Evolutionary conservation across 2,329 filamentous ascomycete genomes (phyloP).

Genomic region (Aureobasidium vineae): DNA sequence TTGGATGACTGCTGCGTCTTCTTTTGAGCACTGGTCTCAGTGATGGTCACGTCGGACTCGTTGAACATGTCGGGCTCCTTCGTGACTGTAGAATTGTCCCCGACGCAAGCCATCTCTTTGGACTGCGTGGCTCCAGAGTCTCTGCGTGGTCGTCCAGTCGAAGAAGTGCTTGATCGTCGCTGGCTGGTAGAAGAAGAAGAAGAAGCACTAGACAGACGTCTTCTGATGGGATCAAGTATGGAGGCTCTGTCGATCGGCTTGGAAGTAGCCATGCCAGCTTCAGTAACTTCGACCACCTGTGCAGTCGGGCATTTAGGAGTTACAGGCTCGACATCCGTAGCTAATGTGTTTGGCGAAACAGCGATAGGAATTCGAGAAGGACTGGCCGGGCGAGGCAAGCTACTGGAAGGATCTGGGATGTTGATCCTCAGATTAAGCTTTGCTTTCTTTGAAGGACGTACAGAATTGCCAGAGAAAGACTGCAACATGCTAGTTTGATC

Average conservation of each 20-base stretch:
- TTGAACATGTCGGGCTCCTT: not conserved
- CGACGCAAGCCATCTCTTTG: not conserved
- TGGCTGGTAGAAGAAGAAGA: not conserved
- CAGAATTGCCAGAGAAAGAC: not conserved
- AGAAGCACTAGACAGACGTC: conserved; percentile 18
- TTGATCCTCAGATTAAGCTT: conserved; percentile 10
- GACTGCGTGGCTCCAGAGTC: not conserved
- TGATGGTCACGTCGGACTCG: not conserved
- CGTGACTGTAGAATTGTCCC: not conserved
- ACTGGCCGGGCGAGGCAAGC: conserved; percentile 9
- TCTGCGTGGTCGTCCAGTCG: not conserved
- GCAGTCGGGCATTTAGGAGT: not conserved
- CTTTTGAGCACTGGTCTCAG: not conserved
- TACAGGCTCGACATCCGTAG: not conserved
- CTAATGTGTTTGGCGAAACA: not conserved
- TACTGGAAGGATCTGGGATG: conserved; percentile 1
- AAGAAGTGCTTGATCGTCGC: not conserved
- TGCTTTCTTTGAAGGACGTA: not conserved
- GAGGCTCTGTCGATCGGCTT: conserved; percentile 15
- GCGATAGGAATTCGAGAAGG: conserved; percentile 16
- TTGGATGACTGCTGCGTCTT: not conserved
- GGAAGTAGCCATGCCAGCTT: not conserved
- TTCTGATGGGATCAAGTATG: conserved; percentile 21
- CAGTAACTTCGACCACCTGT: not conserved
- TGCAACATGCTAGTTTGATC: not conserved